Conservation (phyloP, 202 grass and related monocot species). For the Bolboschoenoplectus hybrid region DNA sequence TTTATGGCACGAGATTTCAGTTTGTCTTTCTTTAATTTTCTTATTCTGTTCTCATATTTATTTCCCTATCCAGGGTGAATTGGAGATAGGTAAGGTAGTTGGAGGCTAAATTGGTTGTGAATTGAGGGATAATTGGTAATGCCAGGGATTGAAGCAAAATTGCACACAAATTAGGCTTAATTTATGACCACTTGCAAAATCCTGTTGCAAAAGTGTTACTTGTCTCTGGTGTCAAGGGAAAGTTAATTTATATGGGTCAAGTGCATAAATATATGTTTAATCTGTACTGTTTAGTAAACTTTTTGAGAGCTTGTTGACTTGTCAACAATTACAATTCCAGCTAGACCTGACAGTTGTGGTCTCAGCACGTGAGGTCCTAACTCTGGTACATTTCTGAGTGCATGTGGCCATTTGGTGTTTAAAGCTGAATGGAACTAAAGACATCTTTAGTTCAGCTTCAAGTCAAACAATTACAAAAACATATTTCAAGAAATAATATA, state of each 20-base stretch:
- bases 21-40: background rate
- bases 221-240: background rate
- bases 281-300: background rate
- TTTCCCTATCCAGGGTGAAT: background rate
- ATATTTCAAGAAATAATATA: background rate
- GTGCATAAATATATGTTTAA: slow-evolving; percentile 16
- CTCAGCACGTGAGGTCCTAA: background rate
- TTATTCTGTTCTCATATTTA: background rate
- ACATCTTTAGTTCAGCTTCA: background rate
- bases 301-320: slow-evolving; percentile 17
- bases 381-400: background rate
- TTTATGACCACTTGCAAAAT: background rate
- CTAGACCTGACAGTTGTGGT: background rate
- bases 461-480: background rate
- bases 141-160: background rate
- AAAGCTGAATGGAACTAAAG: background rate
- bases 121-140: slow-evolving; percentile 22
- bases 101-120: slow-evolving; percentile 1
- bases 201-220: slow-evolving; percentile 9
- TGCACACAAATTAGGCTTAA: background rate
- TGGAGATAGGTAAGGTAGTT: background rate
- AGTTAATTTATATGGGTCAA: background rate
- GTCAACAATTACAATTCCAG: slow-evolving; percentile 1
- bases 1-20: background rate
- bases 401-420: slow-evolving; percentile 13